Evolutionary conservation across 305 asterid species (phyloP).

Genomic region (Andrographis paniculata): DNA sequence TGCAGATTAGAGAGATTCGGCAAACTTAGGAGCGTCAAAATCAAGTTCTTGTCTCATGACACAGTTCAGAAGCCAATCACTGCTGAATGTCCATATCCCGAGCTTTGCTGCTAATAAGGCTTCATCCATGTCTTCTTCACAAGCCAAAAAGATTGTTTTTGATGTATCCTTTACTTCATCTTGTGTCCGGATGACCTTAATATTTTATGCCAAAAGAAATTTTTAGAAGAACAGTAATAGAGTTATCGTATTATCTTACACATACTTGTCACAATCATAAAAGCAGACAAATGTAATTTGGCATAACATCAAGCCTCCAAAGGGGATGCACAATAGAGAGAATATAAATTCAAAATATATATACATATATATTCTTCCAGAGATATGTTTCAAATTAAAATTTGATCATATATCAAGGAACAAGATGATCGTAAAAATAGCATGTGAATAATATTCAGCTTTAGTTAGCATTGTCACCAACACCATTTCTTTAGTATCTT

Average conservation of each 20-base stretch:
- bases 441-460: too few species aligned
- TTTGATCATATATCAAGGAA: too few species aligned
- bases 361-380: too few species aligned
- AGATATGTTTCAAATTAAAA: too few species aligned
- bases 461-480: too few species aligned
- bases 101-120: slow-evolving; percentile 53
- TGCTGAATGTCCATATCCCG: slow-evolving; percentile 61
- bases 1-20: slow-evolving; percentile 47
- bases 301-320: too few species aligned
- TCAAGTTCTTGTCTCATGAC: slow-evolving; percentile 82
- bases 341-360: too few species aligned
- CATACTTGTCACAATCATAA: not conserved
- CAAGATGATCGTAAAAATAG: too few species aligned
- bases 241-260: not conserved
- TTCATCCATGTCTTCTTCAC: slow-evolving; percentile 81
- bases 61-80: slow-evolving; percentile 84
- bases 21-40: slow-evolving; percentile 70
- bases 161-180: slow-evolving; percentile 39
- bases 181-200: slow-evolving; percentile 40
- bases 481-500: too few species aligned
- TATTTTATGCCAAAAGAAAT: not conserved
- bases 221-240: not conserved
- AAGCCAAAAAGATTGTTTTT: slow-evolving; percentile 55
- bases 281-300: too few species aligned
- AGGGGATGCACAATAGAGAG: too few species aligned